phyloP scores from a whole-genome alignment of 2,329 filamentous ascomycete species.

The Plectosphaerella sp. region DNA sequence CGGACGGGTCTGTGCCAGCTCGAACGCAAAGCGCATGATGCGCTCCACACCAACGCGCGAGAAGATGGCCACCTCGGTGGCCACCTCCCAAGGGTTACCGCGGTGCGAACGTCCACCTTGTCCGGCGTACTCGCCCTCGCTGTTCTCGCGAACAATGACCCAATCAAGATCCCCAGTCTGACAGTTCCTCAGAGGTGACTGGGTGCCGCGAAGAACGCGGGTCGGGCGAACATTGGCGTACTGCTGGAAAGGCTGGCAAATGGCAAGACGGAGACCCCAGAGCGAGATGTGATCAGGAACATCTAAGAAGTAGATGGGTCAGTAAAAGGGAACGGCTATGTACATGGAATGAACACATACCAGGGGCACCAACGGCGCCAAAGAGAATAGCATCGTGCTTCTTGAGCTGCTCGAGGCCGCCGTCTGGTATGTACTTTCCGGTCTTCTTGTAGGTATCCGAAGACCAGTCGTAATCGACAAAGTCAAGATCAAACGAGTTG shows the following conservation, averaged over 20 bases:
- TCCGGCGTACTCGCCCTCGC: constrained; percentile 62
- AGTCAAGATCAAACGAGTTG: constrained; percentile 56
- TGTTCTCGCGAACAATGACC: constrained; percentile 64
- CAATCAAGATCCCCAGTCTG: constrained; percentile 53
- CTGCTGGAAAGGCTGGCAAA: constrained; percentile 60
- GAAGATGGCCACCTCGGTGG: constrained; percentile 62
- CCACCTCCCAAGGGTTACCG: constrained; percentile 53
- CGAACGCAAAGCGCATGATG: constrained; percentile 60
- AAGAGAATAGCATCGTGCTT: constrained; percentile 57
- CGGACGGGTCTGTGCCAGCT: constrained; percentile 51
- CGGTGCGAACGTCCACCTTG: constrained; percentile 59
- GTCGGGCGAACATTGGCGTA: constrained; percentile 64
- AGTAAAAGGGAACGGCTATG: background rate
- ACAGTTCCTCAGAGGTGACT: constrained; percentile 48
- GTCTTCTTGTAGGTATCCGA: constrained; percentile 62
- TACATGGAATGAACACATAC: background rate
- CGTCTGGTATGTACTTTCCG: constrained; percentile 60
- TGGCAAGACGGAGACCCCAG: constrained; percentile 59
- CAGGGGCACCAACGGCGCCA: constrained; percentile 57
- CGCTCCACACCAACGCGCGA: constrained; percentile 54
- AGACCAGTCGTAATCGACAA: constrained; percentile 62
- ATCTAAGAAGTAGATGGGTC: background rate
- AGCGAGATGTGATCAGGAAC: constrained; percentile 56
- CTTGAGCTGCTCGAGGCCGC: constrained; percentile 39
- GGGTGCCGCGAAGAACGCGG: constrained; percentile 51